phyloP scores from a whole-genome alignment of 2,329 filamentous ascomycete genomes.

The Pseudogymnoascus sp. region DNA sequence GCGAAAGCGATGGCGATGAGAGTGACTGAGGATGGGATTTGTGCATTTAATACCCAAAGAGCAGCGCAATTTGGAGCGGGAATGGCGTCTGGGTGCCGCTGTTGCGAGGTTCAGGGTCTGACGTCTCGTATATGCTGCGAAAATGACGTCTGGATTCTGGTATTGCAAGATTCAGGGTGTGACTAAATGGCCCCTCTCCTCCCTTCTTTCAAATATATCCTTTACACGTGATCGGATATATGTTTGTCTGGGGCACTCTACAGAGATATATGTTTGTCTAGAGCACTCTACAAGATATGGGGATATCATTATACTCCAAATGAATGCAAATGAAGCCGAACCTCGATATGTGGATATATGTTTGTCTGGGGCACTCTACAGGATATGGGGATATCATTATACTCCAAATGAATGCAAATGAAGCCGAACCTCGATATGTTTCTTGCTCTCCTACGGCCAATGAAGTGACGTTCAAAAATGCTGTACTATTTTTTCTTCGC shows the following conservation, averaged over 20 bases:
- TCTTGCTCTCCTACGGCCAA: too few species aligned
- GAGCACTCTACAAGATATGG: neutral
- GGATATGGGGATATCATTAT: neutral
- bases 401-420: neutral
- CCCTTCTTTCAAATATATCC: neutral
- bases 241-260: neutral
- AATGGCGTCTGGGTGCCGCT: neutral
- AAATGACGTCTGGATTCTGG: neutral
- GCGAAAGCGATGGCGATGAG: constrained; percentile 5
- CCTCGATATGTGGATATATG: neutral
- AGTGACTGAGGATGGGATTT: constrained; percentile 6
- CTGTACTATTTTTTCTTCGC: neutral
- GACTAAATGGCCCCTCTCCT: neutral
- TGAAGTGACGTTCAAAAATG: neutral
- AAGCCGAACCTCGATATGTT: neutral
- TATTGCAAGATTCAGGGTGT: neutral
- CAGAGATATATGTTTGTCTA: neutral
- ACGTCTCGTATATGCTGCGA: neutral
- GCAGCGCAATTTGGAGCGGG: neutral
- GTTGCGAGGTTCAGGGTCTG: neutral
- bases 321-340: neutral
- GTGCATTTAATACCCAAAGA: constrained; percentile 1
- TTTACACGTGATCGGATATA: neutral
- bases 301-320: neutral
- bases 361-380: neutral